A percentile compares a stretch with the other conserved stretches of the same genome.
These are phyloP conservation scores for Mediolabrus comicus DNA, from an alignment of 108 stramenopile species.

Conservation along the genomic window DNA sequence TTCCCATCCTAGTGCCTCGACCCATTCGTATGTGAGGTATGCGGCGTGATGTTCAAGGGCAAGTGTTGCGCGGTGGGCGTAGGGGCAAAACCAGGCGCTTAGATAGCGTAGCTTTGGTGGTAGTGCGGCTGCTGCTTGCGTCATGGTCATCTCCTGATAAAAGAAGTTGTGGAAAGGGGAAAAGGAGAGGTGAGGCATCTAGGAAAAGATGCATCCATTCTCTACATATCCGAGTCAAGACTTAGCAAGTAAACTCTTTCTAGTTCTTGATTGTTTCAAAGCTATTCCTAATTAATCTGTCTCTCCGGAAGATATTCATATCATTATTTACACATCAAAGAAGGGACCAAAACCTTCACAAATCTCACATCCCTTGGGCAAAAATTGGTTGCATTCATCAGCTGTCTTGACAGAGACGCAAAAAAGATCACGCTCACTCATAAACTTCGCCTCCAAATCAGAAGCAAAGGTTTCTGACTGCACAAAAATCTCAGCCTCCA, in stretches of 20 bases:
- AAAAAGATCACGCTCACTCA: conserved; percentile 12
- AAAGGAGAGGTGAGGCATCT: too few species aligned
- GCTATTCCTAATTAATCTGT: background rate
- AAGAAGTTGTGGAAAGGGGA: too few species aligned
- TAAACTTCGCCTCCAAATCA: conserved; percentile 16
- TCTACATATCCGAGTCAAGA: too few species aligned
- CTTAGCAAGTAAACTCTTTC: background rate
- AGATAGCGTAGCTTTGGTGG: conserved; percentile 73
- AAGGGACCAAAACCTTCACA: conserved; percentile 31
- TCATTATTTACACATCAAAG: background rate
- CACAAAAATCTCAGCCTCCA: conserved; percentile 30
- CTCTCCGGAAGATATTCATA: background rate
- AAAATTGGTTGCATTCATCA: conserved; percentile 23
- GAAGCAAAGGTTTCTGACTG: conserved; percentile 11
- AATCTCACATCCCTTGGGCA: conserved; percentile 22
- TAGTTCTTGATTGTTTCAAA: too few species aligned
- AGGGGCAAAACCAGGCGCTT: conserved; percentile 87
- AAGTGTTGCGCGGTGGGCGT: conserved; percentile 79
- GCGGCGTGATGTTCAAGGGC: conserved; percentile 82
- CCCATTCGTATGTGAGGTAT: conserved; percentile 78
- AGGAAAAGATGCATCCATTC: too few species aligned
- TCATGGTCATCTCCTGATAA: too few species aligned
- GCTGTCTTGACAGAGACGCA: conserved; percentile 13
- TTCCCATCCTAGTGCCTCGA: conserved; percentile 84
- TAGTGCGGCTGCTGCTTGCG: background rate